Percentiles rank a stretch among this genome's conserved stretches.
Conservation (phyloP, 306 rosid genomes). For the Rubus idaeus region DNA sequence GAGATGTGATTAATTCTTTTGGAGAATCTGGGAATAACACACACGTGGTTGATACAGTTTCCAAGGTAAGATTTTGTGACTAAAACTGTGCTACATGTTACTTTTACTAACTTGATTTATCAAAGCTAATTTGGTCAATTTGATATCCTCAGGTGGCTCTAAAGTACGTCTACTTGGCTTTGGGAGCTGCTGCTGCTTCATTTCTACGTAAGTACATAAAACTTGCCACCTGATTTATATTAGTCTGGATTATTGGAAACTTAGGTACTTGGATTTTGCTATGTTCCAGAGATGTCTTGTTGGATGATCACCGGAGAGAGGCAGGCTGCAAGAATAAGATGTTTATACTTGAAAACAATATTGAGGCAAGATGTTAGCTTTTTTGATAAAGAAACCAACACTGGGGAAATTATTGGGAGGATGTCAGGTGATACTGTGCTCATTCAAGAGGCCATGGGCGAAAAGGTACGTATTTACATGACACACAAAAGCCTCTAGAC, state of each 20-base stretch:
- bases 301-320: conserved; percentile 35
- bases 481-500: background rate
- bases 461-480: conserved; percentile 16
- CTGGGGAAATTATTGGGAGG: conserved; percentile 30
- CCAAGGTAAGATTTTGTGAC: background rate
- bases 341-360: conserved; percentile 24
- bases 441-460: conserved; percentile 36
- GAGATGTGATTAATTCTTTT: background rate
- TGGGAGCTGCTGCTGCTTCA: conserved; percentile 7
- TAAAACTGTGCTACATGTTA: background rate
- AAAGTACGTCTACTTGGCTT: background rate
- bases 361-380: conserved; percentile 28
- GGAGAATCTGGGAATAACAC: background rate
- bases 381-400: conserved; percentile 29
- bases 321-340: conserved; percentile 29
- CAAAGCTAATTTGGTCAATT: background rate
- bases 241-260: background rate
- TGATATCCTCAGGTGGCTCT: background rate
- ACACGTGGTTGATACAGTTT: background rate
- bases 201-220: background rate
- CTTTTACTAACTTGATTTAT: background rate
- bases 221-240: background rate
- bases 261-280: background rate
- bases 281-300: conserved; percentile 26
- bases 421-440: conserved; percentile 36